These are phyloP conservation scores for Ogataea polymorpha DNA, from an alignment of 805 yeast species.

Conservation along the genomic window DNA sequence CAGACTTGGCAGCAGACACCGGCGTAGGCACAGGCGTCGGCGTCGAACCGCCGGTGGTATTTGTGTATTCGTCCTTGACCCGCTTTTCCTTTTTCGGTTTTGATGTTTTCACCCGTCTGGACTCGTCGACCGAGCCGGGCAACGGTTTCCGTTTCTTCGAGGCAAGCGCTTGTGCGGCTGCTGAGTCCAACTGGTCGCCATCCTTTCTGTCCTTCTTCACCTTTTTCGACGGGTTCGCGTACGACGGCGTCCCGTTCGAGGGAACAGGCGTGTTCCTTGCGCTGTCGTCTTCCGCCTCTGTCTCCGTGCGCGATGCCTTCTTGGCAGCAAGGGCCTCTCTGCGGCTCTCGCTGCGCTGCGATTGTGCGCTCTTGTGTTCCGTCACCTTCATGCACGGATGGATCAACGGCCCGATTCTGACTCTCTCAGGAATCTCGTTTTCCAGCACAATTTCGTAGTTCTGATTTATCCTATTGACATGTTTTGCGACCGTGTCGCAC, in stretches of 20 bases:
- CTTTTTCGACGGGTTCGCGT: constrained; percentile 9
- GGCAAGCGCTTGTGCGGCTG: neutral
- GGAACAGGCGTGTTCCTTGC: constrained; percentile 21
- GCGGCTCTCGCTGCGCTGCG: constrained; percentile 78
- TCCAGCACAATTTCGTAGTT: constrained; percentile 73
- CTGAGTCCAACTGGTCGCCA: constrained; percentile 4
- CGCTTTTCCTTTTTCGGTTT: constrained; percentile 22
- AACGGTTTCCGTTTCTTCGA: constrained; percentile 9
- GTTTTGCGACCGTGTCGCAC: constrained; percentile 67
- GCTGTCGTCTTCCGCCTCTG: constrained; percentile 25
- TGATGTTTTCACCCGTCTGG: constrained; percentile 15
- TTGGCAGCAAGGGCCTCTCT: constrained; percentile 92
- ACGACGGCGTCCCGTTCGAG: constrained; percentile 10
- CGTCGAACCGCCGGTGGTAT: constrained; percentile 7
- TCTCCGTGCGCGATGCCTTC: constrained; percentile 46
- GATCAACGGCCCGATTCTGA: constrained; percentile 74
- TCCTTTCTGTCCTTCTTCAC: constrained; percentile 18
- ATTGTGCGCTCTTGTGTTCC: constrained; percentile 61
- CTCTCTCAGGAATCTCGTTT: constrained; percentile 76
- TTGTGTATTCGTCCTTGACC: constrained; percentile 9
- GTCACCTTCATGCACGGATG: constrained; percentile 86
- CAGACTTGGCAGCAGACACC: constrained; percentile 10
- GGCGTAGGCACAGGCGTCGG: constrained; percentile 8
- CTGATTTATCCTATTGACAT: constrained; percentile 70
- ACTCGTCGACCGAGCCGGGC: constrained; percentile 2